Base-by-base conservation (phyloP, 352 stramenopile species). In the Phytopythium chamaehyphon region DNA sequence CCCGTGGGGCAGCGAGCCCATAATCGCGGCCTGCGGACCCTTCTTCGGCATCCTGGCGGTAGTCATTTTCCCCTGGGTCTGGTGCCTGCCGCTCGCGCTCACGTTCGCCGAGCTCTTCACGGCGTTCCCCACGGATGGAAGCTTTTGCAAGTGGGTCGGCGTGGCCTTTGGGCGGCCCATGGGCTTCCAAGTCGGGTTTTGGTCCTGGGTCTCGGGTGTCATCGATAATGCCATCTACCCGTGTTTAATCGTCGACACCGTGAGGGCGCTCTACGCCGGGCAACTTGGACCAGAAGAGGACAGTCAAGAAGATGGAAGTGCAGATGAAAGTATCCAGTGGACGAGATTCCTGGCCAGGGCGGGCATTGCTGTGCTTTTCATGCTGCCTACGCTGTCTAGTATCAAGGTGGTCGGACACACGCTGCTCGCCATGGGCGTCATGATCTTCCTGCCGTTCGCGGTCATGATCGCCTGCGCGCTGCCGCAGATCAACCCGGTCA, bases 1-100 rank as follows among this genome's bases (percentile, higher is more conserved):
- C 7, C 94, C 96, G 6, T 99, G 97, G 73, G 96, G 96, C 8
- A 87, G 86, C 22, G 95, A 98, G 69, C 81, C 89, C n/a, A 88
- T 93, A 19, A 82, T 98, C 1, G 75, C 84, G 14, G 76, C 93
- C 1, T 96, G 75, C 35, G 95, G 88, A 2, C 88, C 93, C 33
- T 54, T 90, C 37, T 57, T 86, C 2, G 79, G 79, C 22, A 83
- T 93, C 57, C 10, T 81, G 19, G 71, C 71, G 9, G 64, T 64
- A n/a, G 50, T 86, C 9, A 46, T 87, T 8, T 90, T 90, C 59
- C 82, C 82, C 18, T 76, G 79, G 35, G 49, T 93, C 12, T 86
- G 73, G 66, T 87, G 76, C 36, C 57, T 93, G 1, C 82, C 82
- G 38, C 62, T 88, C 36, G 78, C 78, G 11, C 62, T 89, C 35